Percentiles rank a stretch among this genome's conserved stretches.
phyloP scores from a whole-genome alignment of 495 filamentous ascomycete species.

The Aspergillus homomorphus region DNA sequence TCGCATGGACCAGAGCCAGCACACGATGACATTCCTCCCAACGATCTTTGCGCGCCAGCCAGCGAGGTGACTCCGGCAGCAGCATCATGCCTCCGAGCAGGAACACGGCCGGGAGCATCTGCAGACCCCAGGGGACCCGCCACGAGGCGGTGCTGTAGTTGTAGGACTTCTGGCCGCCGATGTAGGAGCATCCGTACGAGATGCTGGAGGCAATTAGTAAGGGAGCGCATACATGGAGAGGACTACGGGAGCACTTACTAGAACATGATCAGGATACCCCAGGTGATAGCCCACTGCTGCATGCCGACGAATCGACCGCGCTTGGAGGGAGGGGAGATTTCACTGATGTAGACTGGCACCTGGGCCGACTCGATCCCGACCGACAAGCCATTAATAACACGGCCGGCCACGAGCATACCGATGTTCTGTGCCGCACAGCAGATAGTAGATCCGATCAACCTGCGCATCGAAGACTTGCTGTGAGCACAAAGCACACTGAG shows the following conservation, averaged over 20 bases:
- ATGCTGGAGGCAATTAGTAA: slow-evolving; percentile 35
- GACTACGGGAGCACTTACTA: slow-evolving; percentile 32
- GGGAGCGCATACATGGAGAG: neutral
- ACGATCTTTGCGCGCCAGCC: slow-evolving; percentile 71
- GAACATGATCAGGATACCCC: slow-evolving; percentile 85
- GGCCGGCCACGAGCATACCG: slow-evolving; percentile 69
- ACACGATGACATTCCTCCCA: slow-evolving; percentile 69
- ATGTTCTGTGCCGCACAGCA: slow-evolving; percentile 72
- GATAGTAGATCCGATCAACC: slow-evolving; percentile 64
- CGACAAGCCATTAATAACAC: slow-evolving; percentile 73
- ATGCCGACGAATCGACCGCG: slow-evolving; percentile 71
- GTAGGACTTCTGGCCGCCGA: slow-evolving; percentile 34
- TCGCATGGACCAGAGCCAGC: slow-evolving; percentile 66
- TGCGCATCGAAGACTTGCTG: slow-evolving; percentile 12
- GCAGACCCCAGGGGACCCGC: slow-evolving; percentile 74
- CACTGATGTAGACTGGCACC: slow-evolving; percentile 78
- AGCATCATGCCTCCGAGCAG: slow-evolving; percentile 61
- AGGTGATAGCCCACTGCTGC: slow-evolving; percentile 77
- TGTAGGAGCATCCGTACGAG: slow-evolving; percentile 70
- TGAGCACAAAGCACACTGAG: neutral
- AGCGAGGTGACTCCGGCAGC: slow-evolving; percentile 78
- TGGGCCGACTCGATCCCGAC: slow-evolving; percentile 80
- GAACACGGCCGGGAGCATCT: slow-evolving; percentile 68
- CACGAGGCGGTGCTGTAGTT: slow-evolving; percentile 53
- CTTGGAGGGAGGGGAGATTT: slow-evolving; percentile 66